A percentile compares a stretch with the other conserved stretches of the same genome.
These are phyloP conservation scores for Peniophora sp. DNA, from an alignment of 1,284 basidiomycete species.

Conservation along the genomic window DNA sequence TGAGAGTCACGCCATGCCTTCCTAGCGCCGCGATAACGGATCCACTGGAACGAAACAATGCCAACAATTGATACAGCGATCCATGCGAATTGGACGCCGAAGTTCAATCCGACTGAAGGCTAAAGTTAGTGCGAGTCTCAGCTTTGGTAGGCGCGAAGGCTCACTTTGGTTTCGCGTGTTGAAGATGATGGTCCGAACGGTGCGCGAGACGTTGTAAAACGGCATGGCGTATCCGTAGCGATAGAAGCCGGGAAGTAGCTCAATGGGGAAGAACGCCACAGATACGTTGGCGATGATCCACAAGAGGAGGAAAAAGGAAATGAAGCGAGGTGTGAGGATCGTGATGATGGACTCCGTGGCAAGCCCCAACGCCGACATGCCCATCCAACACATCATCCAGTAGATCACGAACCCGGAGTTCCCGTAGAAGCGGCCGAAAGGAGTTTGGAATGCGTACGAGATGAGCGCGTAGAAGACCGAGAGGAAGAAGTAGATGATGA, in stretches of 20 bases:
- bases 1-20: background rate
- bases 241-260: constrained; percentile 60
- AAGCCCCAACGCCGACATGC: constrained; percentile 55
- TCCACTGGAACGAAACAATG: constrained; percentile 37
- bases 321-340: constrained; percentile 41
- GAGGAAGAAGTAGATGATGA: constrained; percentile 51
- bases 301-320: constrained; percentile 53
- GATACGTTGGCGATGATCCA: constrained; percentile 77
- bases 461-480: constrained; percentile 58
- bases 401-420: constrained; percentile 61
- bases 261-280: constrained; percentile 54
- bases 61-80: constrained; percentile 42
- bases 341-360: constrained; percentile 58
- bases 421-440: constrained; percentile 40
- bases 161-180: constrained; percentile 53
- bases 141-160: constrained; percentile 15
- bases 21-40: constrained; percentile 17
- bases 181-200: constrained; percentile 64
- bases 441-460: constrained; percentile 57
- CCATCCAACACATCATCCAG: constrained; percentile 66
- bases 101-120: constrained; percentile 45
- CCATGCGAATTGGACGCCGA: constrained; percentile 55
- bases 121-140: background rate
- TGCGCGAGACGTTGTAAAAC: constrained; percentile 61
- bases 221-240: constrained; percentile 63